Conservation (phyloP, 805 yeast genomes). For the Saturnispora quitensis region DNA sequence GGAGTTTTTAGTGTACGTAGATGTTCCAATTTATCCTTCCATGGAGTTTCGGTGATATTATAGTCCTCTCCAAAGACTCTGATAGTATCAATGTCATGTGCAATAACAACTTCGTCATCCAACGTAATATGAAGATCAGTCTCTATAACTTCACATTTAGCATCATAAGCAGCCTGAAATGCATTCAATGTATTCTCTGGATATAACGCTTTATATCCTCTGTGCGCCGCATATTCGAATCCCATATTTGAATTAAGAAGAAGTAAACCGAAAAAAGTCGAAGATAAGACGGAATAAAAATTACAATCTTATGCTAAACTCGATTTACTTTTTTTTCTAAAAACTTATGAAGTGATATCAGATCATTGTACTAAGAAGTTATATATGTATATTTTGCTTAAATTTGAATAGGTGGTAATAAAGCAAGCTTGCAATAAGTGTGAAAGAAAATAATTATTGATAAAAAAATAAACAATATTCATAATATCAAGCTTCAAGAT, state of each 20-base stretch:
- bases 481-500: background rate
- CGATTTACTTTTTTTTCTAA: background rate
- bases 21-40: conserved; percentile 20
- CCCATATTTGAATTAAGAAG: background rate
- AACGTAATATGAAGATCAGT: conserved; percentile 30
- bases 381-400: too few relatives aligned
- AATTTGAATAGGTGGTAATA: background rate
- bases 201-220: conserved; percentile 19
- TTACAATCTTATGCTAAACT: background rate
- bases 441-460: background rate
- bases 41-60: conserved; percentile 21
- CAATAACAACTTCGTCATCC: conserved; percentile 27
- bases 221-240: conserved; percentile 4
- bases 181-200: conserved; percentile 32
- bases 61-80: conserved; percentile 27
- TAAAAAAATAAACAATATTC: background rate
- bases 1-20: conserved; percentile 27
- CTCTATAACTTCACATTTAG: conserved; percentile 29
- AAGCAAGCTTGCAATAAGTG: background rate
- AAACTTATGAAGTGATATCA: background rate
- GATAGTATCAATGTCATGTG: conserved; percentile 28
- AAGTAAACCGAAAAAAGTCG: background rate
- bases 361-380: background rate
- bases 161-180: conserved; percentile 27
- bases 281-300: background rate